Evolutionary conservation across 768 basidiomycete species (phyloP).

Genomic region (Leccinum subgranulosum): DNA sequence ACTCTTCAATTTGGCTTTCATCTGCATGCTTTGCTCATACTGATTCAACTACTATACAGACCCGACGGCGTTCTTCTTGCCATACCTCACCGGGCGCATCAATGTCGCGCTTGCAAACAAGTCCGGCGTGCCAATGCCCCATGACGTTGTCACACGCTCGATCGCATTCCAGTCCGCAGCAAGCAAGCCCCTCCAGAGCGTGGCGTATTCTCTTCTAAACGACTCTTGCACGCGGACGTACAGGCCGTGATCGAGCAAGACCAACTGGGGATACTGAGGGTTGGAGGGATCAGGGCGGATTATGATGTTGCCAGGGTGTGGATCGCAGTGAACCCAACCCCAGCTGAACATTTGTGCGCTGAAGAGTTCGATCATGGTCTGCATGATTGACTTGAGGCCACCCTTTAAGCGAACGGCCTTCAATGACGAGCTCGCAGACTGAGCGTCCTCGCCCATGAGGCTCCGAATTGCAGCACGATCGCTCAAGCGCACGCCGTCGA

Average conservation of each 20-base stretch:
- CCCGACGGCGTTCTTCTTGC: no score
- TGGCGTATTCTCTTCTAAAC: conserved; percentile 75
- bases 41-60: no score
- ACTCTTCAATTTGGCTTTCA: conserved; percentile 63
- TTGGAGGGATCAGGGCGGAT: conserved; percentile 46
- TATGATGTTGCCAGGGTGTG: conserved; percentile 76
- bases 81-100: no score
- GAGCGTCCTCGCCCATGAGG: conserved; percentile 50
- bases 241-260: conserved; percentile 90
- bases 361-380: conserved; percentile 84
- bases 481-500: conserved; percentile 69
- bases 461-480: conserved; percentile 54
- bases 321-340: conserved; percentile 86
- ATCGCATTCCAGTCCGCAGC: conserved; percentile 53
- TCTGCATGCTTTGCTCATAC: conserved; percentile 64
- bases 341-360: conserved; percentile 88
- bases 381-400: conserved; percentile 68
- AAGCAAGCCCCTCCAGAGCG: conserved; percentile 71
- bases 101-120: conserved; percentile 45
- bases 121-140: conserved; percentile 73
- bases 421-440: background rate
- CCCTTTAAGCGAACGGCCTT: conserved; percentile 42
- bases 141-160: conserved; percentile 47
- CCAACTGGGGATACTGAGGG: conserved; percentile 50
- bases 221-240: conserved; percentile 69